A percentile compares a stretch with the other conserved stretches of the same genome.
Conservation (phyloP, 768 basidiomycete species). For the Suillus cothurnatus region DNA sequence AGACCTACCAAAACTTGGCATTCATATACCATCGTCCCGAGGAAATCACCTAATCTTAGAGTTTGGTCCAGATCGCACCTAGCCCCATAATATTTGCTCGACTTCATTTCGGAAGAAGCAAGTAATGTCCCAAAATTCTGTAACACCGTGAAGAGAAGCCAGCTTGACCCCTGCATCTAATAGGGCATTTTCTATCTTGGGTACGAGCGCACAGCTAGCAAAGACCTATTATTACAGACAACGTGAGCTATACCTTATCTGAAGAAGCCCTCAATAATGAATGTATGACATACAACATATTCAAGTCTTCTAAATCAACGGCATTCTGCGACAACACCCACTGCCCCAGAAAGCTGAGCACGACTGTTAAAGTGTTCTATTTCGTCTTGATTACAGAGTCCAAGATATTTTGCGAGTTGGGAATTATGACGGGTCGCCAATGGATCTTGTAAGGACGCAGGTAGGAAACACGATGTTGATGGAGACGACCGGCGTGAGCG, state of each 20-base stretch:
- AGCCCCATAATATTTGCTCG: conserved; percentile 38
- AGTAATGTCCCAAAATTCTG: conserved; percentile 35
- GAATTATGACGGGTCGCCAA: conserved; percentile 21
- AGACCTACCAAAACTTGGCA: conserved; percentile 39
- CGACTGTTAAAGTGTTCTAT: conserved; percentile 16
- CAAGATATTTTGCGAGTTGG: conserved; percentile 24
- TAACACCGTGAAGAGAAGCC: conserved; percentile 38
- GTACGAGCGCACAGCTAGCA: conserved; percentile 39
- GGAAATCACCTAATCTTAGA: conserved; percentile 35
- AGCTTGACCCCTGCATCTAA: conserved; percentile 37
- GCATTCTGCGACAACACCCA: conserved; percentile 22
- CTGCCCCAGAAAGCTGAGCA: conserved; percentile 28
- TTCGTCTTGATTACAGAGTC: conserved; percentile 19
- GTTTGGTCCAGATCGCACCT: conserved; percentile 27
- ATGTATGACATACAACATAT: conserved; percentile 21
- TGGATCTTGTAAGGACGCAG: conserved; percentile 19
- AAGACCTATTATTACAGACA: conserved; percentile 26
- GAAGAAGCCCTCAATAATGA: neutral
- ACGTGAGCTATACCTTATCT: neutral
- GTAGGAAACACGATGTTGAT: conserved; percentile 18
- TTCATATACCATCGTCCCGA: conserved; percentile 41
- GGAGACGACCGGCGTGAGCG: conserved; percentile 16
- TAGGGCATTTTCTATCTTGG: conserved; percentile 39
- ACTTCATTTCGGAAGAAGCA: conserved; percentile 8
- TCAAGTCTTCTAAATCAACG: conserved; percentile 23